Evolutionary conservation across 768 basidiomycete genomes (phyloP).

Genomic region (Harrya chromipes): DNA sequence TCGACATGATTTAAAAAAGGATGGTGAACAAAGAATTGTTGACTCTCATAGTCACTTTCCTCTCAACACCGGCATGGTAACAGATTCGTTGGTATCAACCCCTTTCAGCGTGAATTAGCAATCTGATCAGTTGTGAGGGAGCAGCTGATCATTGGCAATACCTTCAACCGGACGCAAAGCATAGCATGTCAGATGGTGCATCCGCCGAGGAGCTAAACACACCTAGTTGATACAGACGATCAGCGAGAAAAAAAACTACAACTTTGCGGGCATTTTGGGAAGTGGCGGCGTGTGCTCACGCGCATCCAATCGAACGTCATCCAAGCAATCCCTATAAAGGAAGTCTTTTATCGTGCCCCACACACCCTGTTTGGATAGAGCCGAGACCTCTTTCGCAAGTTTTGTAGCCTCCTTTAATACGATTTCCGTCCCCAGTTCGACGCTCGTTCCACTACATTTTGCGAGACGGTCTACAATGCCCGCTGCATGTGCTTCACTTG

Average conservation of each 20-base stretch:
- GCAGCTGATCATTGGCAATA: not conserved
- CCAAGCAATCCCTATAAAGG: conserved; percentile 54
- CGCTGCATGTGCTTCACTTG: conserved; percentile 60
- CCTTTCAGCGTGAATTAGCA: conserved; percentile 1
- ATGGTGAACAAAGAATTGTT: conserved; percentile 4
- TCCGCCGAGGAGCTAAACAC: not conserved
- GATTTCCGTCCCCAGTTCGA: conserved; percentile 53
- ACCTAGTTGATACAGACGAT: conserved; percentile 7
- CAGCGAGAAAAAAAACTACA: conserved; percentile 10
- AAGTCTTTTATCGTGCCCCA: conserved; percentile 73
- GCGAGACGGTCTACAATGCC: conserved; percentile 69
- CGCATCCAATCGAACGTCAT: conserved; percentile 32
- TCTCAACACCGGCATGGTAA: conserved; percentile 13
- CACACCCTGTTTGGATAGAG: conserved; percentile 54
- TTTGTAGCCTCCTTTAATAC: conserved; percentile 64
- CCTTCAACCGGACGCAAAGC: not conserved
- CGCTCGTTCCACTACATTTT: conserved; percentile 30
- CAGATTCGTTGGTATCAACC: not conserved
- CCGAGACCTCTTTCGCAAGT: conserved; percentile 52
- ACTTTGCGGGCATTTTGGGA: conserved; percentile 10
- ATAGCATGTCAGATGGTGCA: conserved; percentile 3
- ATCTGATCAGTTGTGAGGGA: conserved; percentile 10
- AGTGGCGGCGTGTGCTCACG: conserved; percentile 7
- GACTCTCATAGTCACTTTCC: not conserved
- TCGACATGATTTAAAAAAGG: conserved; percentile 9